Evolutionary conservation across 192 early-diverging fungal species (phyloP).

Genomic region (Paraglomus occultum): DNA sequence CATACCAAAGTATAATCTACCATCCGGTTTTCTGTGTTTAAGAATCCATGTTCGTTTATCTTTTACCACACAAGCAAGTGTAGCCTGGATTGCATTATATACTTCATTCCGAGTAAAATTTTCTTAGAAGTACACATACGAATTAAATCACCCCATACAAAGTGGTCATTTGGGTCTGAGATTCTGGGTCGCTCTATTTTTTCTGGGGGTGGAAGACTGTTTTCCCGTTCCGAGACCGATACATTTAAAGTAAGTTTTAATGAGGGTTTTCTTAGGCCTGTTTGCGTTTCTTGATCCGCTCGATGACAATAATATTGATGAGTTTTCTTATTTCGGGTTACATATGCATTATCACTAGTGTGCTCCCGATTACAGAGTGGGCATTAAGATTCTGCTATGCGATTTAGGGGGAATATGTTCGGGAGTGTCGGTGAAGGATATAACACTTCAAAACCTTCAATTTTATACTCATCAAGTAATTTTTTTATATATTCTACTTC

Average conservation of each 20-base stretch:
- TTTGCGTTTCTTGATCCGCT: background rate
- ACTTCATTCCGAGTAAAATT: background rate
- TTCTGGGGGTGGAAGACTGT: background rate
- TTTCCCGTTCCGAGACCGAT: slow-evolving; percentile 3
- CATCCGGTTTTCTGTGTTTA: background rate
- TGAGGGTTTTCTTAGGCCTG: background rate
- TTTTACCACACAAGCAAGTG: background rate
- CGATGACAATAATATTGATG: background rate
- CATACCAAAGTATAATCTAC: too few relatives aligned
- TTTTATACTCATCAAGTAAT: too few relatives aligned
- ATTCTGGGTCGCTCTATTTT: background rate
- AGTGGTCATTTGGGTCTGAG: slow-evolving; percentile 3
- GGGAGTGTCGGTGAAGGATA: background rate
- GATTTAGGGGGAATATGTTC: background rate
- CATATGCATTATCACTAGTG: slow-evolving; percentile 12
- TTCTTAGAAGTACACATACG: background rate
- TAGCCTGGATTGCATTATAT: slow-evolving; percentile 16
- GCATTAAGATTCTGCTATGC: background rate
- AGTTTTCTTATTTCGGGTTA: background rate
- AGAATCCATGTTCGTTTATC: background rate
- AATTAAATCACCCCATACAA: background rate
- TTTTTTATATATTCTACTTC: too few relatives aligned
- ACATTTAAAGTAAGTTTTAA: slow-evolving; percentile 1
- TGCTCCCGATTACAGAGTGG: background rate
- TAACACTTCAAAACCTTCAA: too few relatives aligned